Base-by-base conservation (phyloP, 148 eudicot genomes). In the Vaccinium corymbosum region DNA sequence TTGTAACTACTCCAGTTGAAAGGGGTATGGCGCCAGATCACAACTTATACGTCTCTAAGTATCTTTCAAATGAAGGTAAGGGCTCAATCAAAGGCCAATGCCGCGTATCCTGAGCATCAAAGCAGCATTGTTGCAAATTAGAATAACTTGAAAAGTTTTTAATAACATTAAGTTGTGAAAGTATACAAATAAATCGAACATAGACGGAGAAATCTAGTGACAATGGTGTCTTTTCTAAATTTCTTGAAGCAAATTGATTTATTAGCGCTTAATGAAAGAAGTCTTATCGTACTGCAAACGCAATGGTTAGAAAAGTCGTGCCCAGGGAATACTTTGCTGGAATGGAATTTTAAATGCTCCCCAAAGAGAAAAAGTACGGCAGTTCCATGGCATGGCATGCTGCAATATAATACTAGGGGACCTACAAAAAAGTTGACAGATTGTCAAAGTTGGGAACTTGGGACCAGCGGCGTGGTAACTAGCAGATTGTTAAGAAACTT, bases 11-110 rank as follows among this genome's bases (percentile, higher is more conserved):
- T 3, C 38, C 38, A 35, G 38, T 35, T 35, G 38, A 35, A 35
- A 35, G 38, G 38, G 38, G 38, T 1, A 35, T 35, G 27, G 27
- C 27, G 38, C 38, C 38, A 35, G 38, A 35, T 35, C 38, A 35
- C 38, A 32, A 32, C 35, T 32, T 32, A 32, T 1, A 32, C 3
- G 35, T 32, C 35, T 32, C 35, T 82, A 97, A 94, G 90, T 88
- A 66, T 93, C 98, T 90, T 84, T 98, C 98, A 85, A 95, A 97
- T 73, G 99, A 97, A 75, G 99, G 99, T 88, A 97, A 74, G 7
- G 99, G 98, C 66, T 90, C 91, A 79, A 93, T 90, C 84, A 97
- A 85, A 62, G 98, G 99, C 99, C 99, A 97, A 64, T 90, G 74
- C 35, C 84, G 77, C 50, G 93, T 89, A 82, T 93, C 93, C 99